Evolutionary conservation across 73 alveolate genomes (phyloP).

Genomic region (Uronychia setigera): DNA sequence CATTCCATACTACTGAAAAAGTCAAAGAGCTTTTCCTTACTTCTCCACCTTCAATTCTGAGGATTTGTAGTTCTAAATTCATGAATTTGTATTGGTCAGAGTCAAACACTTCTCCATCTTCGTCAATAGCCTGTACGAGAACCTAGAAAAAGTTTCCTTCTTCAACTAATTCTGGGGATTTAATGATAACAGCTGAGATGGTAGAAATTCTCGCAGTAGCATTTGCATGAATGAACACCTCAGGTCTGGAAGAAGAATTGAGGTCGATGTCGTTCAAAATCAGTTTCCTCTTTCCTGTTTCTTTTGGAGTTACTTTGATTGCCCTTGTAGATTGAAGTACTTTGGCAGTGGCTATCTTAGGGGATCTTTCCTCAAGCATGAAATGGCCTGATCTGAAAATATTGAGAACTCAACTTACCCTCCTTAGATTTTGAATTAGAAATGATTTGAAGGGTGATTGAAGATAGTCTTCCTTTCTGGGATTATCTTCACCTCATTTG

Average conservation of each 20-base stretch:
- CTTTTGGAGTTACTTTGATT: not conserved
- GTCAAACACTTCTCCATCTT: not conserved
- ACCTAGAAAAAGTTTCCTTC: not conserved
- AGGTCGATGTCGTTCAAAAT: not conserved
- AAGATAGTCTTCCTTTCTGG: constrained; percentile 1
- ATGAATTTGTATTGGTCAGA: not conserved
- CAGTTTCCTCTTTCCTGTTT: not conserved
- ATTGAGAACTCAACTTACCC: not conserved
- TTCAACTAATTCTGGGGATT: not conserved
- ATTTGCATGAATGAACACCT: not conserved
- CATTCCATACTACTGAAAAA: not conserved
- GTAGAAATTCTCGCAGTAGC: not conserved
- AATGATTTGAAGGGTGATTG: not conserved
- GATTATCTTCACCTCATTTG: not conserved
- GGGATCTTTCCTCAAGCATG: not conserved
- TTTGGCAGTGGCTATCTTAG: not conserved
- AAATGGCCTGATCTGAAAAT: not conserved
- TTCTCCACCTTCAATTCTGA: not conserved
- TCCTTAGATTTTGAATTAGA: not conserved
- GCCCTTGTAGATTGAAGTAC: not conserved
- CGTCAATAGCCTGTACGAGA: not conserved
- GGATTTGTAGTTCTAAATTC: not conserved
- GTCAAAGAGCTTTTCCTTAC: no score
- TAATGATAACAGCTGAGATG: not conserved
- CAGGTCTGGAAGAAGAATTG: not conserved